Evolutionary conservation across 129 eudicot genomes (phyloP), one percentile per base, ranked within the genome.

Genomic region (Smallanthus sonchifolius): DNA sequence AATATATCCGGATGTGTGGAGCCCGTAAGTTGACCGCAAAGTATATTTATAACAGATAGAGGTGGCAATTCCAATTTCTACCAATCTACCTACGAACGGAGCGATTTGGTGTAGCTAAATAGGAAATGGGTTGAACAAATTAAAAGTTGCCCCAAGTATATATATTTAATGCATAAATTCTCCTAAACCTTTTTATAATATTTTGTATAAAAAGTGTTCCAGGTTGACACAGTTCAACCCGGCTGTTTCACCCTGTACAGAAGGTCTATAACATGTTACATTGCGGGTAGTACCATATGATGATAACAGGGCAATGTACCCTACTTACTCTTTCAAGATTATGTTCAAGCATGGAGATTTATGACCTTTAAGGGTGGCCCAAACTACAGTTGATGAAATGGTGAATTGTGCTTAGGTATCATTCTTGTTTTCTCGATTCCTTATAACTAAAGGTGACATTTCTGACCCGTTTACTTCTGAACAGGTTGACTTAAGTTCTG

Each of bases 321-420:
- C 97, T 5, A 74, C 90, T 65, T 91, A 92, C 72, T 77, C 83
- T 4, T 89, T 92, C 84, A 92, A 89, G 85, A 92, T 92, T 80
- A 45, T 92, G 86, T 92, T 92, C 84, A 92, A 92, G 72, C 91
- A 76, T 20, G 97, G 97, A 15, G 97, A 36, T 89, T 87, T 54
- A 76, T 92, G 48, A 96, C 97, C 97, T 40, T 74, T 92, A 62
- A 86, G 79, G 74, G 97, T 96, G 8, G 84, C 96, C 32, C 94
- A 92, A 74, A 87, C 94, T 62, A 94, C 97, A 6, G 94, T 92
- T n/a, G 96, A 89, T 69, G 91, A 92, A 66, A 85, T 92, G 91
- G 83, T 92, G 88, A 82, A 91, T 76, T 82, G 82, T 37, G 96
- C 97, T 91, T 92, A 83, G 61, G 97, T 74, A 62, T 24, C 10